A percentile compares a stretch with the other conserved stretches of the same genome.
These are phyloP conservation scores for Corchorus olitorius DNA, from an alignment of 345 rosid genomes.

Conservation along the genomic window DNA sequence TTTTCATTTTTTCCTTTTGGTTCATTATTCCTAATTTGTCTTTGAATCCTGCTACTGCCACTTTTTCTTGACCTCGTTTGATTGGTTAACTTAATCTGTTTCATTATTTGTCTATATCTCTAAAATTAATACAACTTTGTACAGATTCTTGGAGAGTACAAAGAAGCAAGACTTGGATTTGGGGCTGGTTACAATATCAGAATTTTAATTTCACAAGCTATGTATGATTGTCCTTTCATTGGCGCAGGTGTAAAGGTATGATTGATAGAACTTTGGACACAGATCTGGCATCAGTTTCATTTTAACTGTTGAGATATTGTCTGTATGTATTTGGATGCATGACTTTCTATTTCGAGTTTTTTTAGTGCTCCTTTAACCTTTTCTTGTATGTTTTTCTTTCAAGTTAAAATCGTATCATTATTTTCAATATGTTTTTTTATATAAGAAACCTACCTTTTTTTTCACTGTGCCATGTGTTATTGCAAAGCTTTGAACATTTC, in stretches of 20 bases:
- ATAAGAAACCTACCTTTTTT: neutral
- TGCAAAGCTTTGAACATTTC: neutral
- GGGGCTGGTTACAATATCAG: constrained; percentile 71
- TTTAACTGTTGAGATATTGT: neutral
- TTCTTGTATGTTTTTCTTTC: neutral
- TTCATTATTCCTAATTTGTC: constrained; percentile 11
- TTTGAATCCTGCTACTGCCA: constrained; percentile 4
- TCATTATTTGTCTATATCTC: constrained; percentile 16
- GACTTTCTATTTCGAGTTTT: constrained; percentile 2
- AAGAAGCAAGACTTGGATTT: constrained; percentile 89
- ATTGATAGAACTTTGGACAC: constrained; percentile 9
- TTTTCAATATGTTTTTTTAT: constrained; percentile 8
- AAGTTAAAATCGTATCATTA: neutral
- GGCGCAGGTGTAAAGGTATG: constrained; percentile 69
- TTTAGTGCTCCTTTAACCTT: neutral
- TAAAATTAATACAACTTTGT: constrained; percentile 25
- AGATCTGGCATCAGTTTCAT: neutral
- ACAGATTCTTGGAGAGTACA: constrained; percentile 65
- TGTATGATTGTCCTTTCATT: constrained; percentile 84
- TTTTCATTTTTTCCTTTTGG: neutral
- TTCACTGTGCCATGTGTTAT: neutral
- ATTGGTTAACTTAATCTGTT: neutral
- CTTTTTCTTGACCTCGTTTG: constrained; percentile 3
- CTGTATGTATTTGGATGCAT: neutral
- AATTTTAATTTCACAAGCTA: constrained; percentile 64